Evolutionary conservation across 352 stramenopile genomes (phyloP).

Genomic region (Phytophthora pini): DNA sequence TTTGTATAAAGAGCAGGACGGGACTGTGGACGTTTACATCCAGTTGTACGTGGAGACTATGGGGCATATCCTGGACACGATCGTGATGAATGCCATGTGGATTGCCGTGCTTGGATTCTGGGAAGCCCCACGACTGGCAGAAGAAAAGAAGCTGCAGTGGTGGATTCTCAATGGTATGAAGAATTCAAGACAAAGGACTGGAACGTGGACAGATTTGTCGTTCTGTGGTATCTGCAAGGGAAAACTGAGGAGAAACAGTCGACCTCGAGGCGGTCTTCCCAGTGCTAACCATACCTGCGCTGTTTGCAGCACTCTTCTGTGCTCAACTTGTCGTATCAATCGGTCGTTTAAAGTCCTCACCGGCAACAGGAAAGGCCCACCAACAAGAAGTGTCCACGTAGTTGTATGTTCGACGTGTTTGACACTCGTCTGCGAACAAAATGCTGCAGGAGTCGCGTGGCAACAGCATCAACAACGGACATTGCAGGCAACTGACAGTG

Average conservation of each 20-base stretch:
- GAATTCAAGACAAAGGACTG: background rate
- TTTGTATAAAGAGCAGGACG: slow-evolving; percentile 49
- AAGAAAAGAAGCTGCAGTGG: slow-evolving; percentile 28
- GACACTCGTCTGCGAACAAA: slow-evolving; percentile 3
- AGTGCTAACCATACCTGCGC: slow-evolving; percentile 12
- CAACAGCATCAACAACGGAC: slow-evolving; percentile 16
- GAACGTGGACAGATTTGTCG: slow-evolving; percentile 10
- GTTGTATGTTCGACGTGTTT: slow-evolving; percentile 17
- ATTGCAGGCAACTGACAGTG: slow-evolving; percentile 1
- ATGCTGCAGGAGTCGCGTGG: slow-evolving; percentile 13
- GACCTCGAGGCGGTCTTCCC: background rate
- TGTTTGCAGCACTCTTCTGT: slow-evolving; percentile 7
- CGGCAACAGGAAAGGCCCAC: slow-evolving; percentile 4
- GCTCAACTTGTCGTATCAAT: slow-evolving; percentile 20
- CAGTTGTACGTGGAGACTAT: slow-evolving; percentile 45
- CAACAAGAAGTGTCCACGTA: slow-evolving; percentile 15
- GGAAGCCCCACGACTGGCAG: slow-evolving; percentile 14
- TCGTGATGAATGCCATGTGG: slow-evolving; percentile 34
- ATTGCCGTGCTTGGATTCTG: slow-evolving; percentile 19
- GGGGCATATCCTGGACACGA: slow-evolving; percentile 24
- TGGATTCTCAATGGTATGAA: slow-evolving; percentile 19
- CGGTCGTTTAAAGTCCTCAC: slow-evolving; percentile 21
- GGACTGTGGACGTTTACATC: slow-evolving; percentile 62
- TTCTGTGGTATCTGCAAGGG: slow-evolving; percentile 15
- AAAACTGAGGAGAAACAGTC: slow-evolving; percentile 7